These are phyloP conservation scores for Fraxinus cuspidata DNA, from an alignment of 257 asterid species.

Conservation along the genomic window DNA sequence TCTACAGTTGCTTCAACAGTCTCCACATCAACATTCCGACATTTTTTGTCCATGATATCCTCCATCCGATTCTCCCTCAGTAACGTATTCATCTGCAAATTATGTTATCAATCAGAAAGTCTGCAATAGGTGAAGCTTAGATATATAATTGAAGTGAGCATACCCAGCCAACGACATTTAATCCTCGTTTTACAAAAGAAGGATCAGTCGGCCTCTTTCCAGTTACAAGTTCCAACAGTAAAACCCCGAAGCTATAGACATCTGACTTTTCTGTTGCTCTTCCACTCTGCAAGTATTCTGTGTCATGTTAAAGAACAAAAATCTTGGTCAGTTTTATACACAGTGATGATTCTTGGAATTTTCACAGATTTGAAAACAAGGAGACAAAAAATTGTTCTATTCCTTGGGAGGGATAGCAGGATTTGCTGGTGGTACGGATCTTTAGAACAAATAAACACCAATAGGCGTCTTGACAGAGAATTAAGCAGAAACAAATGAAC, in stretches of 20 bases:
- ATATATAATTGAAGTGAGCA: not conserved
- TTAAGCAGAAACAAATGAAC: not conserved
- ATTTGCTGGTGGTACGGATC: not conserved
- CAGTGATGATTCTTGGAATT: not conserved
- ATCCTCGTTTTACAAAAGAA: constrained; percentile 68
- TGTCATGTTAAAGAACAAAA: constrained; percentile 9
- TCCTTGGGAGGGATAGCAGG: not conserved
- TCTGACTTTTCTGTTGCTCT: constrained; percentile 91
- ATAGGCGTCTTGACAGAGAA: not conserved
- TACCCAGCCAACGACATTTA: constrained; percentile 98
- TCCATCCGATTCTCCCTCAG: constrained; percentile 65
- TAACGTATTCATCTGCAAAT: constrained; percentile 69
- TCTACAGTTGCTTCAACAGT: constrained; percentile 84
- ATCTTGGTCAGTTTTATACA: not conserved
- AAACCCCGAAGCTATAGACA: constrained; percentile 94
- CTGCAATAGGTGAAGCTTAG: not conserved
- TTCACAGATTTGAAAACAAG: not conserved
- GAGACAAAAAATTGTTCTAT: not conserved
- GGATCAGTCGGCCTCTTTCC: constrained; percentile 97
- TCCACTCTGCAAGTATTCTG: constrained; percentile 97
- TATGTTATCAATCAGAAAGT: not conserved
- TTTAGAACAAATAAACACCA: not conserved
- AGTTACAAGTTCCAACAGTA: constrained; percentile 80
- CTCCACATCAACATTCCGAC: constrained; percentile 71
- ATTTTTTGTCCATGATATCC: constrained; percentile 68